These are phyloP conservation scores for Cytospora chrysosperma DNA, from an alignment of 2,329 filamentous ascomycete genomes.

Conservation along the genomic window DNA sequence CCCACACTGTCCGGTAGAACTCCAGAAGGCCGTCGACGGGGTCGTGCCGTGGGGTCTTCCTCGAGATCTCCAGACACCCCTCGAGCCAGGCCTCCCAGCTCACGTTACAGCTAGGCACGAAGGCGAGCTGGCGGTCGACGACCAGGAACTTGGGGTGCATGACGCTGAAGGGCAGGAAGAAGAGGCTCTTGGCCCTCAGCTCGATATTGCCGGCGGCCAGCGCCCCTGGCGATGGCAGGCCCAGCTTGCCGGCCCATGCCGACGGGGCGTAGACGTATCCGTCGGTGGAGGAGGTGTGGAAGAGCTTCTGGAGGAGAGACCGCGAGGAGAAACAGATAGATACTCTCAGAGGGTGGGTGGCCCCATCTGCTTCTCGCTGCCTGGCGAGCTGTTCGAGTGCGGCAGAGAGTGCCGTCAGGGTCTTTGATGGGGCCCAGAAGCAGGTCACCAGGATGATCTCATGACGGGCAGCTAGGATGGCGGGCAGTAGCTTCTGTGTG, in stretches of 20 bases:
- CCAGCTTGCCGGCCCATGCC: constrained; percentile 60
- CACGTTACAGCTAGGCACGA: constrained; percentile 78
- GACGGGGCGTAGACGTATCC: constrained; percentile 62
- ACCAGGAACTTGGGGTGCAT: constrained; percentile 85
- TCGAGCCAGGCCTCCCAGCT: constrained; percentile 90
- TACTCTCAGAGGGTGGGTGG: constrained; percentile 49
- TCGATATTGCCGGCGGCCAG: constrained; percentile 61
- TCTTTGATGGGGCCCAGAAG: constrained; percentile 72
- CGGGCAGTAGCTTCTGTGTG: constrained; percentile 55
- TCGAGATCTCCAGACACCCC: constrained; percentile 63
- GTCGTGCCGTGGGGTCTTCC: constrained; percentile 42
- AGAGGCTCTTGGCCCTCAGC: constrained; percentile 71
- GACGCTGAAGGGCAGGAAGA: constrained; percentile 78
- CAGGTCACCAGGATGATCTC: constrained; percentile 78
- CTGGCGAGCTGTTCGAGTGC: constrained; percentile 59
- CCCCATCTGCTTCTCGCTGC: constrained; percentile 8
- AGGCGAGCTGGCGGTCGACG: constrained; percentile 64
- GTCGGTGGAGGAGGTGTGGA: constrained; percentile 62
- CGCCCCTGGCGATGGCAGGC: constrained; percentile 56
- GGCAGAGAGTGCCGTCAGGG: constrained; percentile 55
- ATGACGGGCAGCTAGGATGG: constrained; percentile 56
- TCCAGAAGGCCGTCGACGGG: constrained; percentile 60
- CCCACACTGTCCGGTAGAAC: constrained; percentile 73
- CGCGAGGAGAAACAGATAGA: constrained; percentile 75
- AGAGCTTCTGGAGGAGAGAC: constrained; percentile 70